phyloP scores from a whole-genome alignment of 805 yeast genomes.

The Pichia ethanolica region DNA sequence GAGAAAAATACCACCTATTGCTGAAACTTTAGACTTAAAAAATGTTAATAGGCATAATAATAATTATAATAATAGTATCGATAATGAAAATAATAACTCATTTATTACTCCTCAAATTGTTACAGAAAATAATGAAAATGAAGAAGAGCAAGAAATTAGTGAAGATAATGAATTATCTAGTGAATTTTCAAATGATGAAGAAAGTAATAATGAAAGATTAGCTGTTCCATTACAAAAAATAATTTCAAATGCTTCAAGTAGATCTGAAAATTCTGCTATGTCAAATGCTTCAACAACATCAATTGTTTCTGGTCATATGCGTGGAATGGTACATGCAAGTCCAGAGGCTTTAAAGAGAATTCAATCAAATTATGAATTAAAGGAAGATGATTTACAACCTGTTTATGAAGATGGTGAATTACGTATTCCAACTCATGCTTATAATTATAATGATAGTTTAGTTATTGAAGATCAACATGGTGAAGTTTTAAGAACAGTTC shows the following conservation, averaged over 20 bases:
- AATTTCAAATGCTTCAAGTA: slow-evolving; percentile 7
- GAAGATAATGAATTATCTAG: not conserved
- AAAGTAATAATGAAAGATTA: not conserved
- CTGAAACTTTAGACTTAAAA: slow-evolving; percentile 13
- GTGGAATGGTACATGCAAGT: slow-evolving; percentile 10
- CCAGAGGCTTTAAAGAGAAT: slow-evolving; percentile 13
- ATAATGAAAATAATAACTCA: too few relatives aligned
- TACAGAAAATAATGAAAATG: not conserved
- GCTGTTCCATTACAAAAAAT: slow-evolving; percentile 5
- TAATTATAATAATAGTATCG: too few relatives aligned
- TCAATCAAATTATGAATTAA: slow-evolving; percentile 13
- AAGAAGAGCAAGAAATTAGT: not conserved
- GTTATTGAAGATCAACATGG: slow-evolving; percentile 82
- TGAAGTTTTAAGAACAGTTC: slow-evolving; percentile 59
- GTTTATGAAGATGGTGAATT: slow-evolving; percentile 26
- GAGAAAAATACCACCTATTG: slow-evolving; percentile 26
- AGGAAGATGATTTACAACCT: slow-evolving; percentile 24
- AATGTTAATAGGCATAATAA: slow-evolving; percentile 6
- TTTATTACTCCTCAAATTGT: not conserved
- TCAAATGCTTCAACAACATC: slow-evolving; percentile 13
- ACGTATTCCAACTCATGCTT: slow-evolving; percentile 37
- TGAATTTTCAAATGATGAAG: not conserved
- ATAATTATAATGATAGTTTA: slow-evolving; percentile 61
- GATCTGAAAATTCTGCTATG: slow-evolving; percentile 1
- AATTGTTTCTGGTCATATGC: slow-evolving; percentile 7